Evolutionary conservation across 1,139 yeast species (phyloP), one percentile per base, ranked within the genome.

Genomic region (Sugiyamaella paludigena): DNA sequence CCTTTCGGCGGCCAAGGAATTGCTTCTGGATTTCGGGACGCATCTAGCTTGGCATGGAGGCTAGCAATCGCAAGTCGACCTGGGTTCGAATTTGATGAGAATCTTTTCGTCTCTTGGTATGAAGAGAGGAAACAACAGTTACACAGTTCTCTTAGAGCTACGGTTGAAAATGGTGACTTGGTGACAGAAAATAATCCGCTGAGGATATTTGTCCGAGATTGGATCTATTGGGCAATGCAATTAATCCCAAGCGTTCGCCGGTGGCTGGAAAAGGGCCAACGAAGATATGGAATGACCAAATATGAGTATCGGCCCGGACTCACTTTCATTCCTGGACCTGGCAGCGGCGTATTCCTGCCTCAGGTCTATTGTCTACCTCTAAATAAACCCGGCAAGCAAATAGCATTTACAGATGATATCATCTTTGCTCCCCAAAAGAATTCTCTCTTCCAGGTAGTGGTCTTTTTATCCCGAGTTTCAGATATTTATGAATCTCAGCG

Each of bases 51-150:
- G 26, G 40, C 40, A 10, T 37, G 40, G 40, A 37, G 40, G 15
- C 6, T 37, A 4, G 10, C 40, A 4, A 4, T 37, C 9, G 45
- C 45, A 9, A 16, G 27, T 36, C 13, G 45, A 29, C 29, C 45
- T 11, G 24, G 16, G 10, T 41, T 33, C 26, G 9, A 16, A 24
- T 34, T 28, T 15, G 15, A 41, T 13, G 46, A 29, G 8, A 26
- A 15, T 6, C 24, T 41, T 16, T 41, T 41, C 15, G 36, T 16
- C 9, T 44, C 45, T 12, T 41, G 45, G 45, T 41, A 32, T 19
- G 34, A 16, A 16, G 45, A 41, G 43, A 15, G 45, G 35, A 41
- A 36, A 26, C 45, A 41, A 26, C 45, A 41, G 24, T 16, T 41
- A 32, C 41, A 28, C 43, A 36, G 7, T 7, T 41, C 45, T 12